phyloP scores from a whole-genome alignment of 257 asterid species.

The Solanum ossicruentum region DNA sequence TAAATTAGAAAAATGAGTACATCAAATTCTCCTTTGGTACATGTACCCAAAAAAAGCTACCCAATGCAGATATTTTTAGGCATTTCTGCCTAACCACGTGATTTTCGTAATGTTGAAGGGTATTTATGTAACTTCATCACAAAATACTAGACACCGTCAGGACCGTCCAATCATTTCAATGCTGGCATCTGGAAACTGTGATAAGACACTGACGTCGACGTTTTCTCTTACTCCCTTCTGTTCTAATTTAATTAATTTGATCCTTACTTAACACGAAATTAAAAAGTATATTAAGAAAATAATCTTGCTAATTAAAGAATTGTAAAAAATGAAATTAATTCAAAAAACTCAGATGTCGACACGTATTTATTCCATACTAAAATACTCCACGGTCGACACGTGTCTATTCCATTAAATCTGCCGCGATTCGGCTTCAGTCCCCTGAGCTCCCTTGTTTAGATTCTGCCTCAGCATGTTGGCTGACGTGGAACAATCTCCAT shows the following conservation, averaged over 20 bases:
- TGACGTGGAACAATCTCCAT: background rate
- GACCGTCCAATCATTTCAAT: background rate
- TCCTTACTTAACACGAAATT: too few relatives aligned
- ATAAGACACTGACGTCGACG: background rate
- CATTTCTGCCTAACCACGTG: constrained; percentile 12
- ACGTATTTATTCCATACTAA: constrained; percentile 23
- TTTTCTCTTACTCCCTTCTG: background rate
- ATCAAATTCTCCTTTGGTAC: background rate
- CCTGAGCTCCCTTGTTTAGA: constrained; percentile 32
- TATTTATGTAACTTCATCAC: background rate
- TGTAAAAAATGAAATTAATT: too few relatives aligned
- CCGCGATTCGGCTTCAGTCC: constrained; percentile 20
- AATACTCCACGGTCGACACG: constrained; percentile 17
- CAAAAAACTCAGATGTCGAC: background rate
- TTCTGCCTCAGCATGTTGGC: constrained; percentile 11
- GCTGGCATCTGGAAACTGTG: background rate
- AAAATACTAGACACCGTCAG: background rate
- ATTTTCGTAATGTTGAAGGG: background rate
- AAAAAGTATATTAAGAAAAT: too few relatives aligned
- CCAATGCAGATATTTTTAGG: background rate
- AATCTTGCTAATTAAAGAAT: too few relatives aligned
- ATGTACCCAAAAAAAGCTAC: background rate
- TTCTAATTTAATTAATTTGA: too few relatives aligned
- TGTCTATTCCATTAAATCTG: constrained; percentile 25
- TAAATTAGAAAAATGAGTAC: background rate